Base-by-base conservation (phyloP, 2,329 filamentous ascomycete genomes). In the Lithohypha guttulata region DNA sequence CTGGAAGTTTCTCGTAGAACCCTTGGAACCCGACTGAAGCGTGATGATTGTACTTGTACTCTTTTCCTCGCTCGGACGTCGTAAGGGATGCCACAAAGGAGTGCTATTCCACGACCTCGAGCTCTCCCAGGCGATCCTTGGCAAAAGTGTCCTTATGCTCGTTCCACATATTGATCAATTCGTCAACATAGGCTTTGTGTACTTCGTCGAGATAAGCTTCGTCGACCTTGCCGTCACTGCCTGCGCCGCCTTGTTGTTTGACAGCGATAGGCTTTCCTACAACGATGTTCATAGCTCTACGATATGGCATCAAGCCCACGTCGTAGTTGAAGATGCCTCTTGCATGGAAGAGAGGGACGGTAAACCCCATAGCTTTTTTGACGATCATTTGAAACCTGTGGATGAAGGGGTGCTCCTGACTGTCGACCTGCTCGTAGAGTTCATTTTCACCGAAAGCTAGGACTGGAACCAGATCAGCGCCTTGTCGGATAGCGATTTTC, bases 311-410 rank as follows among this genome's bases (percentile, higher is more conserved):
- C 53, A 96, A 66, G 3, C 91, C 91, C 10, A 95, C 84, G 58
- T 98, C 91, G 57, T 98, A 96, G 60, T 98, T 98, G 64, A 96
- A 94, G 27, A 96, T 79, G 9, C 89, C 89, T 18, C 87, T 68
- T 2, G 87, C 89, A 58, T 94, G 86, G 53, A 95, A 81, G 19
- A 93, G 72, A 1, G 91, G 87, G 8, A 96, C 71, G 0, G 91
- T 96, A 54, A 95, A 98, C 36, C 93, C 93, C 68, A 93, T 77
- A 4, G 81, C 67, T 51, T 81, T 82, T 62, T 96, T 89, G 41
- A 93, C 66, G 19, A 86, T 64, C 65, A 94, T 77, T 62, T 98
- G 91, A 25, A 83, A 62, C 55, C 76, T 78, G 64, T 89, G 82
- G 39, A 96, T 75, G 43, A 75, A 66, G 1, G 89, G 86, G 55